Percentiles rank a stretch among this genome's conserved stretches.
Evolutionary conservation across 23 red algal species (phyloP).

Genomic region (Rhodosorus marinus): DNA sequence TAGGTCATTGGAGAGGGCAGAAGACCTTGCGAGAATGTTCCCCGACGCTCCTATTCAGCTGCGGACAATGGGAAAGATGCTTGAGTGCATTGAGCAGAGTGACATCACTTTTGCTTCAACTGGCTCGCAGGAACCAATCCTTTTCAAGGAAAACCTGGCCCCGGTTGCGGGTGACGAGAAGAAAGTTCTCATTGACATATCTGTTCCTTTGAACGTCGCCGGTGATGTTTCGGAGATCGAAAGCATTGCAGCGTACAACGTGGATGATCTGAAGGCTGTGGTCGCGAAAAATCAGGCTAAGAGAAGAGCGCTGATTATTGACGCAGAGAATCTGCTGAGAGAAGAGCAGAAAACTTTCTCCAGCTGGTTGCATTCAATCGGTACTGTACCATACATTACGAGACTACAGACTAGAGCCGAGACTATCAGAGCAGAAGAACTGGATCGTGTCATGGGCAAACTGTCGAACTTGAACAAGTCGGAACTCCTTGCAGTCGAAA

Average conservation of each 20-base stretch:
- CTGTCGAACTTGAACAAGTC: constrained; percentile 30
- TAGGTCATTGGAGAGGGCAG: constrained; percentile 42
- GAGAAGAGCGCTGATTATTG: constrained; percentile 48
- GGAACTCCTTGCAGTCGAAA: constrained; percentile 77
- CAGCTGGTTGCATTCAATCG: constrained; percentile 82
- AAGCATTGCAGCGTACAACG: constrained; percentile 64
- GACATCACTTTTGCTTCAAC: constrained; percentile 89
- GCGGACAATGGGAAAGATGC: constrained; percentile 15
- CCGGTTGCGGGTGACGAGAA: constrained; percentile 5
- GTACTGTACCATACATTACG: constrained; percentile 82
- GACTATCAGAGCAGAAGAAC: constrained; percentile 73
- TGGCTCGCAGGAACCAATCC: constrained; percentile 44
- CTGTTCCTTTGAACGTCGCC: constrained; percentile 82
- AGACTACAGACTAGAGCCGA: constrained; percentile 84
- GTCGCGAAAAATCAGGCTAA: constrained; percentile 82
- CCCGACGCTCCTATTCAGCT: constrained; percentile 42
- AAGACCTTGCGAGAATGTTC: constrained; percentile 79
- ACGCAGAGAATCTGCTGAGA: constrained; percentile 65
- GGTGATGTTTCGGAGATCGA: constrained; percentile 34
- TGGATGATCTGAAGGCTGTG: constrained; percentile 96
- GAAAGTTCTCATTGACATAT: constrained; percentile 78
- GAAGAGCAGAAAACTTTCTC: constrained; percentile 66
- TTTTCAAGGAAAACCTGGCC: constrained; percentile 15
- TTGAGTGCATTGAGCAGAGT: constrained; percentile 31
- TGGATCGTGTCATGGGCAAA: constrained; percentile 65